Evolutionary conservation across 2,329 filamentous ascomycete genomes (phyloP).

Genomic region (Purpureocillium takamizusanense): DNA sequence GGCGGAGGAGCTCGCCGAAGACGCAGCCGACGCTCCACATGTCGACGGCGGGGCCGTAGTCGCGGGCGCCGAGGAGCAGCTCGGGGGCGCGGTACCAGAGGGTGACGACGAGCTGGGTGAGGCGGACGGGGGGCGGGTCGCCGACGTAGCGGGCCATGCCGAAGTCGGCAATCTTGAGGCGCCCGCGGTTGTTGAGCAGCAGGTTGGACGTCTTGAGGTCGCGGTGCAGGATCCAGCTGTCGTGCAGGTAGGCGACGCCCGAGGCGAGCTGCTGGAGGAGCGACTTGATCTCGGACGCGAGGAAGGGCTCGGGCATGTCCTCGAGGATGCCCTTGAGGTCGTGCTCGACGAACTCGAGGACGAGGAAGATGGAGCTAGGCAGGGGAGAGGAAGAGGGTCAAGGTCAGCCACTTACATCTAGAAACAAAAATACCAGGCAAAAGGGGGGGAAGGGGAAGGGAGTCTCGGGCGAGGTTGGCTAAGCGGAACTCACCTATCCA

Average conservation of each 20-base stretch:
- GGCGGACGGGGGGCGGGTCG: slow-evolving; percentile 65
- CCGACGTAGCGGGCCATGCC: slow-evolving; percentile 92
- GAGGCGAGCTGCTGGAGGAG: slow-evolving; percentile 74
- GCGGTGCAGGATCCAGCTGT: slow-evolving; percentile 83
- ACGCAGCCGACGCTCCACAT: slow-evolving; percentile 97
- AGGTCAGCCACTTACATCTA: too few relatives aligned
- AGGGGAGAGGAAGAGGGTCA: too few relatives aligned
- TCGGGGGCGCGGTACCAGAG: slow-evolving; percentile 95
- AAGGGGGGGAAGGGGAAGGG: neutral
- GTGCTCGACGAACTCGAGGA: slow-evolving; percentile 96
- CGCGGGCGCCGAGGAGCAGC: slow-evolving; percentile 69
- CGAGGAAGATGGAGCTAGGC: slow-evolving; percentile 67
- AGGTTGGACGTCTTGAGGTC: slow-evolving; percentile 93
- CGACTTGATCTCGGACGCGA: slow-evolving; percentile 87
- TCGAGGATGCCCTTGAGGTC: slow-evolving; percentile 89
- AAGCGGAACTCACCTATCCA: slow-evolving; percentile 45
- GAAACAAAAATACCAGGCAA: neutral
- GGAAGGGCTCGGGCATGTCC: slow-evolving; percentile 89
- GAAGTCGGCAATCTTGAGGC: slow-evolving; percentile 94
- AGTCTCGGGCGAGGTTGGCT: too few relatives aligned
- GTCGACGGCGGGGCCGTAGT: slow-evolving; percentile 72
- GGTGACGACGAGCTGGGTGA: slow-evolving; percentile 91
- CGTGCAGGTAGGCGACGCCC: slow-evolving; percentile 78
- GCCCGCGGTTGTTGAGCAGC: slow-evolving; percentile 88
- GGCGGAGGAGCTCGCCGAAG: slow-evolving; percentile 81